phyloP scores from a whole-genome alignment of 2,329 filamentous ascomycete species.

The Arthrinium phaeospermum region DNA sequence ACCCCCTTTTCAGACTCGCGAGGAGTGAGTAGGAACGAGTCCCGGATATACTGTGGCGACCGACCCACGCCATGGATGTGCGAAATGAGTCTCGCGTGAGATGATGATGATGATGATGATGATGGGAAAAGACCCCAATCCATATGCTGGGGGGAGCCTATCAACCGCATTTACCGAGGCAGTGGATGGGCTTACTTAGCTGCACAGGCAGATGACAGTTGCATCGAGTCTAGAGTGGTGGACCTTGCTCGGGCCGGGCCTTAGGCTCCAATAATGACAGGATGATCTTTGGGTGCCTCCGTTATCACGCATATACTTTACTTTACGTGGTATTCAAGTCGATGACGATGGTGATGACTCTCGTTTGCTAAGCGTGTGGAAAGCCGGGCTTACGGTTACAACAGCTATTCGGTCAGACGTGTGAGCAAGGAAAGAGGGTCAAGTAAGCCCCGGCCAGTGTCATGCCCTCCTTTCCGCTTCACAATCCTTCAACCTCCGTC shows the following conservation, averaged over 20 bases:
- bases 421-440: too few species aligned
- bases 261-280: constrained; percentile 7
- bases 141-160: background rate
- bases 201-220: background rate
- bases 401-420: background rate
- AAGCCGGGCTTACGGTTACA: background rate
- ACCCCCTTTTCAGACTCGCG: background rate
- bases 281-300: background rate
- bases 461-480: background rate
- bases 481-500: background rate
- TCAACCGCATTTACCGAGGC: background rate
- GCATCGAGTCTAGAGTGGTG: background rate
- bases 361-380: background rate
- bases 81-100: constrained; percentile 1
- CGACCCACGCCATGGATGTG: background rate
- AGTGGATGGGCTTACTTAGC: background rate
- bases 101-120: background rate
- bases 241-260: constrained; percentile 2
- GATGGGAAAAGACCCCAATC: background rate
- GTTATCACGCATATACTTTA: background rate
- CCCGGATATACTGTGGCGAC: background rate
- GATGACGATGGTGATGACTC: background rate
- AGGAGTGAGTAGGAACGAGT: background rate
- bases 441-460: background rate
- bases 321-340: background rate